Evolutionary conservation across 768 basidiomycete genomes (phyloP), one percentile per base, ranked within the genome.

Genomic region (Tubosaeta sp.): DNA sequence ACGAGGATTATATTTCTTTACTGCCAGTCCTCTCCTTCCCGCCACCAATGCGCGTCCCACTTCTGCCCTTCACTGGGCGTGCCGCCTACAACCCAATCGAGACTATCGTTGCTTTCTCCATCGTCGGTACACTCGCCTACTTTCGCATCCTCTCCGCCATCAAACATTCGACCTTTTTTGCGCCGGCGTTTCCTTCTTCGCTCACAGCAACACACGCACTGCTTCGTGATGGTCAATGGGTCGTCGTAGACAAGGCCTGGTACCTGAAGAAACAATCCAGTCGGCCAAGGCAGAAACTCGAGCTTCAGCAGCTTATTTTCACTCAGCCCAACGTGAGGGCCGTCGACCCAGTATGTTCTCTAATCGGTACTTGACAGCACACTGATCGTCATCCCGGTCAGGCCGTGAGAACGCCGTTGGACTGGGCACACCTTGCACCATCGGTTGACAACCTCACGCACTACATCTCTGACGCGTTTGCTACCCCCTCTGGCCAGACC

Each of bases 121-220:
- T 94, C 63, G 68, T 95, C 54, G 88, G 89, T 19, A 98, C 97
- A 1, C 80, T 98, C 47, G 88, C 91, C 43, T 98, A 98, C 71
- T 97, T 98, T 69, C 93, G 95, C 64, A 79, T 97, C 59, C 81
- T 99, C 54, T 82, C 82, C 51, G 88, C 89, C 48, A 88, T 98
- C 65, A 94, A 95, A 62, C 85, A 93, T 62, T 91, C 88, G 0
- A 78, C 88, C 22, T 86, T 93, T 70, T 80, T 93, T 50, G 82
- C 83, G 1, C 75, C 86, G 1, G 64, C 76, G 14, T 56, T 76
- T 5, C 75, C 78, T 0, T 67, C 77, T 2, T 63, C 74, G 0
- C 72, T 85, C 25, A 73, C 78, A 4, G 76, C 90, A 0, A 71
- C 84, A 3, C 76, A 86, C 65, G 81, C 80, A 0, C 64, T 81